These are phyloP conservation scores for Neltuma alba DNA, from an alignment of 306 rosid species.

Conservation along the genomic window DNA sequence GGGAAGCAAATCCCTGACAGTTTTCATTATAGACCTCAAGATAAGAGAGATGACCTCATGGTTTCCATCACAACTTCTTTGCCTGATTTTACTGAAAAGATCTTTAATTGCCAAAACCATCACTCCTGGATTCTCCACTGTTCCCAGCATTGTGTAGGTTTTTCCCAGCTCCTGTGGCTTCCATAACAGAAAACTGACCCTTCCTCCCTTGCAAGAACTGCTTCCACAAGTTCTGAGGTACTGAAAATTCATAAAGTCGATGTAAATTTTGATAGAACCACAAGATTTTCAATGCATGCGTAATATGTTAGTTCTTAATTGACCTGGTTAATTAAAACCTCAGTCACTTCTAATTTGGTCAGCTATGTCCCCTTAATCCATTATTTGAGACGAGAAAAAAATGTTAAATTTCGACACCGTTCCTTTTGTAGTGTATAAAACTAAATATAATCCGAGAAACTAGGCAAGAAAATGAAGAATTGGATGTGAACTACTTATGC, in stretches of 20 bases:
- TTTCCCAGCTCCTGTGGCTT: constrained; percentile 97
- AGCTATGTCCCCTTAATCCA: not conserved
- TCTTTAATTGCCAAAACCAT: constrained; percentile 99
- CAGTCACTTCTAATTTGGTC: not conserved
- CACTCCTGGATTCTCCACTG: constrained; percentile 90
- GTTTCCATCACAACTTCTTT: constrained; percentile 87
- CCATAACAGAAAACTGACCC: constrained; percentile 97
- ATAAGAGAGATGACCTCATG: constrained; percentile 90
- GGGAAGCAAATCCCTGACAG: constrained; percentile 90
- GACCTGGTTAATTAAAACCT: not conserved
- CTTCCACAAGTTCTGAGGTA: constrained; percentile 89
- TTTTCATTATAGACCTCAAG: constrained; percentile 97
- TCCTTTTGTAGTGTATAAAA: not conserved
- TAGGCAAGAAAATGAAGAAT: not conserved
- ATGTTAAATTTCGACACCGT: not conserved
- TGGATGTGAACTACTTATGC: not conserved
- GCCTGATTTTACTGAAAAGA: constrained; percentile 80
- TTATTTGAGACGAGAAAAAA: not conserved
- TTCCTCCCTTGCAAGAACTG: constrained; percentile 95
- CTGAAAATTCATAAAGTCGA: constrained; percentile 51
- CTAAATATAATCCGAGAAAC: not conserved
- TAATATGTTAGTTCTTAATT: not conserved
- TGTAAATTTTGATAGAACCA: constrained; percentile 9
- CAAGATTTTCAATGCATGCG: constrained; percentile 10
- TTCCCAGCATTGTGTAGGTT: constrained; percentile 96